phyloP scores from a whole-genome alignment of 768 basidiomycete genomes.

The Naematelia encephala region DNA sequence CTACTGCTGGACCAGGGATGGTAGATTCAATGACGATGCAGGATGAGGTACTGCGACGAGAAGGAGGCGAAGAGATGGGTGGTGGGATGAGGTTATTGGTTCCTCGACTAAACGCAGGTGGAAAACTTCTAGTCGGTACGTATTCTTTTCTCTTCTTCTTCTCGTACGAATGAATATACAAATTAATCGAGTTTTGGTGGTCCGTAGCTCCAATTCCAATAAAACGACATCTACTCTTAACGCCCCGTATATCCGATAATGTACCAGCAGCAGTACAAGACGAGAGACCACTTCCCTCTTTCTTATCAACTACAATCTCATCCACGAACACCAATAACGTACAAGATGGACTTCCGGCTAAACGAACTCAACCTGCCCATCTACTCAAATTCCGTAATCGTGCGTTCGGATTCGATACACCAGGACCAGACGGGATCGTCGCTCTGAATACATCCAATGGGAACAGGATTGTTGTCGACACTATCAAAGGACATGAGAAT shows the following conservation, averaged over 20 bases:
- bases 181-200: background rate
- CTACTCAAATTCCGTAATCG: conserved; percentile 48
- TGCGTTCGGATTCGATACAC: conserved; percentile 36
- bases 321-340: conserved; percentile 6
- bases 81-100: conserved; percentile 43
- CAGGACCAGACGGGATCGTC: conserved; percentile 17
- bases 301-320: conserved; percentile 18
- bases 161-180: background rate
- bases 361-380: conserved; percentile 41
- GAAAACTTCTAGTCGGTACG: conserved; percentile 41
- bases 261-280: background rate
- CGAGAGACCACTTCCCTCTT: conserved; percentile 22
- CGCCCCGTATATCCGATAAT: conserved; percentile 14
- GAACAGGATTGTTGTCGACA: too few species aligned
- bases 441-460: background rate
- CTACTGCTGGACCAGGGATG: conserved; percentile 30
- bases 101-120: conserved; percentile 29
- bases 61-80: conserved; percentile 48
- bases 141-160: conserved; percentile 4
- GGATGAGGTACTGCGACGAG: conserved; percentile 25
- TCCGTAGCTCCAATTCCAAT: conserved; percentile 40
- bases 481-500: too few species aligned
- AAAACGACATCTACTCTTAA: conserved; percentile 37
- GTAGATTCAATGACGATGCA: conserved; percentile 37
- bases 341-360: conserved; percentile 5